Evolutionary conservation across 106 monocot species (phyloP).

Genomic region (Narthecium ossifragum): DNA sequence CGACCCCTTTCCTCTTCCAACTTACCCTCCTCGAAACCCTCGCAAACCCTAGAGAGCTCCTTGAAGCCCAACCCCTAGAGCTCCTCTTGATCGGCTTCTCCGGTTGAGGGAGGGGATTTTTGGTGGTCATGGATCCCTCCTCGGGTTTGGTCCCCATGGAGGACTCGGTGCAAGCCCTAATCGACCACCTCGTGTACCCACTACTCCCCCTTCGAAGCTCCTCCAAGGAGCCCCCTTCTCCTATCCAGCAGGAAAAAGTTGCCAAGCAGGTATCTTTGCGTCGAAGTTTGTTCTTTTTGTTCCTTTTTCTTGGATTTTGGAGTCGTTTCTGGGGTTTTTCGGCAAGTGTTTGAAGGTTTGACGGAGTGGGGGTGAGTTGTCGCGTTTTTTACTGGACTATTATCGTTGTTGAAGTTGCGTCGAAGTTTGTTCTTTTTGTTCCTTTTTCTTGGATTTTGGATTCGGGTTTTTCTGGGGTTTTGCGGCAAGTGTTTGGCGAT

Average conservation of each 20-base stretch:
- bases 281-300: background rate
- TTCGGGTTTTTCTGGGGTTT: too few species aligned
- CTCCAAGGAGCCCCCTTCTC: constrained; percentile 3
- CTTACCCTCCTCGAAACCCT: background rate
- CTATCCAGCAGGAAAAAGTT: constrained; percentile 32
- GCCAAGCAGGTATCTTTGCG: constrained; percentile 48
- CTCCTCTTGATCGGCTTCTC: too few species aligned
- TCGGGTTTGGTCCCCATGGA: constrained; percentile 24
- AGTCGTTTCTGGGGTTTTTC: background rate
- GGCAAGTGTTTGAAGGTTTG: background rate
- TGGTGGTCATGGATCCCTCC: background rate
- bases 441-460: background rate
- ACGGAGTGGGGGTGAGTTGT: too few species aligned
- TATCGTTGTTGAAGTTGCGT: too few species aligned
- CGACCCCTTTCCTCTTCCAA: background rate
- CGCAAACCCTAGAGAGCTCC: background rate
- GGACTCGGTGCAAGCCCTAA: constrained; percentile 49
- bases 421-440: background rate
- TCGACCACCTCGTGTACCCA: constrained; percentile 47
- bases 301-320: background rate
- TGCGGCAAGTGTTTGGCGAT: too few species aligned
- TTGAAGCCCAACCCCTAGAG: background rate
- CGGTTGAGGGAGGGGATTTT: background rate
- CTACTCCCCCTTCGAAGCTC: constrained; percentile 23
- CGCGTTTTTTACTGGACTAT: too few species aligned